Percentiles rank a stretch among this genome's conserved stretches.
phyloP scores from a whole-genome alignment of 768 basidiomycete species.

The Leccinum sublutescens region DNA sequence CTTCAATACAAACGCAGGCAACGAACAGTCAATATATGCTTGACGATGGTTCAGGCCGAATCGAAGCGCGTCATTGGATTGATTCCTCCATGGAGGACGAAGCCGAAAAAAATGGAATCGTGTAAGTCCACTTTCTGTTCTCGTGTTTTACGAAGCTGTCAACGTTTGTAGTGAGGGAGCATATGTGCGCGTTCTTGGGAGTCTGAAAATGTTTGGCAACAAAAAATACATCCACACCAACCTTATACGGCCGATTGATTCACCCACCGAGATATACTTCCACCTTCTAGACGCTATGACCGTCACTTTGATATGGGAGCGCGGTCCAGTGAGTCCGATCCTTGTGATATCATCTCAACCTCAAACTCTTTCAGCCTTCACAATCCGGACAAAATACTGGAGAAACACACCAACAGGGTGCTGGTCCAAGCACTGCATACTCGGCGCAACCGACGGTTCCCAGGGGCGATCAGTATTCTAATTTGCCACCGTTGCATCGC shows the following conservation, averaged over 20 bases:
- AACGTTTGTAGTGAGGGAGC: constrained; percentile 55
- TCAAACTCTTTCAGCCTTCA: constrained; percentile 29
- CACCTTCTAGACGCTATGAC: constrained; percentile 77
- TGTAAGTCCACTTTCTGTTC: constrained; percentile 31
- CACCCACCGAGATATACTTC: constrained; percentile 77
- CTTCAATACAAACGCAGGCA: constrained; percentile 62
- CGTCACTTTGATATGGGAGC: constrained; percentile 62
- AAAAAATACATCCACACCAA: constrained; percentile 82
- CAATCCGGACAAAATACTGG: constrained; percentile 29
- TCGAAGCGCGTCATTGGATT: constrained; percentile 82
- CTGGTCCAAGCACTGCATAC: constrained; percentile 41
- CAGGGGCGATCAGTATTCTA: constrained; percentile 46
- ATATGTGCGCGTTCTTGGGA: constrained; percentile 80
- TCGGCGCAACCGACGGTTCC: constrained; percentile 34
- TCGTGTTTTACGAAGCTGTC: background rate
- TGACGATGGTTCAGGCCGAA: constrained; percentile 82
- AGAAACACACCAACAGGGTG: constrained; percentile 9
- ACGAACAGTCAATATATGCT: constrained; percentile 81
- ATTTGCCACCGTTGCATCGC: constrained; percentile 59
- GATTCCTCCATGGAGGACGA: constrained; percentile 63
- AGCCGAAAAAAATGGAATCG: constrained; percentile 46
- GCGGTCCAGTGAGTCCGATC: constrained; percentile 56
- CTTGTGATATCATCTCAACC: background rate
- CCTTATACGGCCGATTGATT: constrained; percentile 65
- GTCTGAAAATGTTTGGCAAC: constrained; percentile 75